Base-by-base conservation (phyloP, 805 yeast species). In the Kockiozyma suomiensis region DNA sequence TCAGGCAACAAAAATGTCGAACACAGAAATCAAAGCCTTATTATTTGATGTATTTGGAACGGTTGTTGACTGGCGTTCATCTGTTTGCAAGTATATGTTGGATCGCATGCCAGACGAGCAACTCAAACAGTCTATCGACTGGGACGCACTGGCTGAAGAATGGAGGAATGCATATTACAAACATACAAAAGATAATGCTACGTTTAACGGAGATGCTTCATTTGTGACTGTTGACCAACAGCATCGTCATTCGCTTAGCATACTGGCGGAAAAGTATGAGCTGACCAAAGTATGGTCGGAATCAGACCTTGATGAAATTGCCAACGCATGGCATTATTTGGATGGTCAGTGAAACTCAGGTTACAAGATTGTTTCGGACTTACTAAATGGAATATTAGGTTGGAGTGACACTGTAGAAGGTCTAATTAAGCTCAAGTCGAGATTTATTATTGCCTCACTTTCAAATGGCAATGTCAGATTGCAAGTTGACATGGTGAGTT, bases 21-120 rank as follows among this genome's bases (percentile, higher is more conserved):
- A 19, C 28, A 15, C 54, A 32, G 54, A 50, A 17, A 53, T 61
- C 13, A 48, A 55, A 33, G 66, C 65, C 1, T 42, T 62, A 3
- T 32, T 62, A 7, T 62, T 62, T 33, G 66, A 62, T 56, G 59
- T 54, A 19, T 62, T 62, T 33, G 66, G 66, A 13, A 62, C 66
- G 4, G 66, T 62, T 12, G 65, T 62, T 26, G 66, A 62, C 48
- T 62, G 66, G 66, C 58, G 66, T 26, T 40, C 58, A 5, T 55
- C 61, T 2, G 56, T 61, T 25, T 30, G 33, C 21, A 40, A 50
- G 17, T 25, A 60, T n/a, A 28, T 62, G 28, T 13, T 33, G 7
- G 38, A 33, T 5, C 46, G 47, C 37, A 38, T 38, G 26, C 53
- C 58, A 3, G 43, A 33, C 13, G 23, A 46, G 37, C 10, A 25